phyloP scores from a whole-genome alignment of 371 early-diverging fungal genomes.

The Rhizopus microsporus region DNA sequence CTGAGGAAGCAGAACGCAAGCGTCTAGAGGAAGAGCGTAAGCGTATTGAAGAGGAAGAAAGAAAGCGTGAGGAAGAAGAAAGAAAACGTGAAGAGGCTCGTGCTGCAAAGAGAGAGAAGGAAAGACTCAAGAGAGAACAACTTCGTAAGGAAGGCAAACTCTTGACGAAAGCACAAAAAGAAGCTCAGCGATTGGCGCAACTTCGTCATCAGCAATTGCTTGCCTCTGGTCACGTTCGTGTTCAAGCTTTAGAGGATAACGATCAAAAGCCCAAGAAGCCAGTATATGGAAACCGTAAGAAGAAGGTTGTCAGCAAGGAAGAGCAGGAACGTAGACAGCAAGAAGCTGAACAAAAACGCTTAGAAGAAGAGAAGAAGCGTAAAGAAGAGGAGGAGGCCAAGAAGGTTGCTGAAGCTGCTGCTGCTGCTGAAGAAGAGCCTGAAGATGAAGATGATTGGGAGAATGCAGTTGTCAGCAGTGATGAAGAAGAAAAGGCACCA shows the following conservation, averaged over 20 bases:
- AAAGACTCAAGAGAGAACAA: constrained; percentile 79
- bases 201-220: constrained; percentile 80
- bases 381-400: constrained; percentile 49
- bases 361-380: constrained; percentile 52
- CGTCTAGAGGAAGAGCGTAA: constrained; percentile 42
- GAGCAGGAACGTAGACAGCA: constrained; percentile 36
- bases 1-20: constrained; percentile 50
- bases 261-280: constrained; percentile 46
- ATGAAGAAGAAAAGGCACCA: constrained; percentile 39
- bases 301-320: constrained; percentile 56
- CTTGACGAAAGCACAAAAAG: constrained; percentile 92
- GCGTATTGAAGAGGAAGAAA: constrained; percentile 50
- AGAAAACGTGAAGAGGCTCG: constrained; percentile 49
- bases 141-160: constrained; percentile 91
- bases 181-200: constrained; percentile 74
- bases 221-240: constrained; percentile 72
- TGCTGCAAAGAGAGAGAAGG: constrained; percentile 43
- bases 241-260: constrained; percentile 69
- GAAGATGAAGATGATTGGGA: constrained; percentile 52
- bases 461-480: constrained; percentile 48
- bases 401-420: constrained; percentile 43
- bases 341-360: constrained; percentile 44
- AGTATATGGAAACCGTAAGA: constrained; percentile 53
- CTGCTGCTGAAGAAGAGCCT: constrained; percentile 40
- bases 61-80: constrained; percentile 43